A percentile compares a stretch with the other conserved stretches of the same genome.
Evolutionary conservation across 2,329 filamentous ascomycete genomes (phyloP).

Genomic region (Diaporthe sp.): DNA sequence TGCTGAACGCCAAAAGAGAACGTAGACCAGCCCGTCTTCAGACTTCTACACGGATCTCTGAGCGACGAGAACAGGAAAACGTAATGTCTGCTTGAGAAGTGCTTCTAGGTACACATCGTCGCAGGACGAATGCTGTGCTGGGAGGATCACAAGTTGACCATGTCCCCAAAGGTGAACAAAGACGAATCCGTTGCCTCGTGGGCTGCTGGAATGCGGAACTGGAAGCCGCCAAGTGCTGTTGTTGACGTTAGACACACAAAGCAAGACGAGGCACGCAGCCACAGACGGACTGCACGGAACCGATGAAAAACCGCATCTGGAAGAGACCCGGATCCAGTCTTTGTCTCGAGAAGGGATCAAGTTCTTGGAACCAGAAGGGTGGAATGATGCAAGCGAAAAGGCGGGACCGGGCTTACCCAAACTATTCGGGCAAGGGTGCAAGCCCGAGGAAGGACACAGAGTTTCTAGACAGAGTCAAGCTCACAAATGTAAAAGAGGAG

Average conservation of each 20-base stretch:
- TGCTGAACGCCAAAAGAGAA: slow-evolving; percentile 43
- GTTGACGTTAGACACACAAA: slow-evolving; percentile 30
- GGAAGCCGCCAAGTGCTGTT: slow-evolving; percentile 7
- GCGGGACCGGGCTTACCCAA: slow-evolving; percentile 28
- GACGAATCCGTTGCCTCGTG: slow-evolving; percentile 12
- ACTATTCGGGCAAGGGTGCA: neutral
- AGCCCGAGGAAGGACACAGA: neutral
- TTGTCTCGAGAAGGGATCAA: slow-evolving; percentile 8
- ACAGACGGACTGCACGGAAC: neutral
- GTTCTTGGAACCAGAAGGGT: slow-evolving; percentile 21
- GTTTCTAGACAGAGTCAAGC: neutral
- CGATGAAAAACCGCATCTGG: slow-evolving; percentile 13
- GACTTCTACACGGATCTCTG: slow-evolving; percentile 5
- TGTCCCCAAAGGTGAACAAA: slow-evolving; percentile 14
- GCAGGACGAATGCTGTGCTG: neutral
- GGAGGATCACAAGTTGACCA: slow-evolving; percentile 15
- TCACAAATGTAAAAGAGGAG: neutral
- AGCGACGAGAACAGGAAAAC: neutral
- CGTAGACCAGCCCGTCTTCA: slow-evolving; percentile 22
- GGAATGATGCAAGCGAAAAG: slow-evolving; percentile 27
- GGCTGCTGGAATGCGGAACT: slow-evolving; percentile 17
- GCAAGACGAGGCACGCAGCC: slow-evolving; percentile 12
- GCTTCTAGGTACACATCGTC: slow-evolving; percentile 17
- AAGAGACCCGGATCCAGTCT: slow-evolving; percentile 21
- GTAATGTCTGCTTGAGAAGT: neutral